Evolutionary conservation across 2,329 filamentous ascomycete genomes (phyloP).

Genomic region (Alternaria sp.): DNA sequence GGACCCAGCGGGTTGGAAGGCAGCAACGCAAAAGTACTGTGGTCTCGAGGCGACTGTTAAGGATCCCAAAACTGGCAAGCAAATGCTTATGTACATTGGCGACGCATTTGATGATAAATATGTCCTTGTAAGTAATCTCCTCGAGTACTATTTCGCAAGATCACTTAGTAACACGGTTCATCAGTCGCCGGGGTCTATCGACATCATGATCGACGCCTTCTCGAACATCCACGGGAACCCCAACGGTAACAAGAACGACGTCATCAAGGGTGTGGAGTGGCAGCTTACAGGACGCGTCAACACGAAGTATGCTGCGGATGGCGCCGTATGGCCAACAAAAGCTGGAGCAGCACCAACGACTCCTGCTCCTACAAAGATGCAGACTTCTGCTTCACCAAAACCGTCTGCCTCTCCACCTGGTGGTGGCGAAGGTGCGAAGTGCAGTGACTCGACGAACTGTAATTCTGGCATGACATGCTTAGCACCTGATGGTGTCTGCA

Average conservation of each 20-base stretch:
- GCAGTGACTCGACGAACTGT: background rate
- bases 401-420: background rate
- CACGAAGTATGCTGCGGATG: background rate
- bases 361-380: background rate
- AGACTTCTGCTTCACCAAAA: background rate
- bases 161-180: background rate
- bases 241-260: background rate
- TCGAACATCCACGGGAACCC: background rate
- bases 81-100: background rate
- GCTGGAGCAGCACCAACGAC: background rate
- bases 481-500: background rate
- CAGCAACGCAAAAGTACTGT: background rate
- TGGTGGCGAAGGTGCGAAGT: background rate
- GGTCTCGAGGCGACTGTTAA: background rate
- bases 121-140: background rate
- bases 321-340: background rate
- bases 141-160: background rate
- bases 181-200: background rate
- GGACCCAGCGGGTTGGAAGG: background rate
- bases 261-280: background rate
- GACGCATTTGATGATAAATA: background rate
- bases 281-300: background rate
- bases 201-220: background rate
- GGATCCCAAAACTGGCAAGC: background rate
- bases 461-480: background rate